Base-by-base conservation (phyloP, 805 yeast genomes). In the Yarrowia sp. region DNA sequence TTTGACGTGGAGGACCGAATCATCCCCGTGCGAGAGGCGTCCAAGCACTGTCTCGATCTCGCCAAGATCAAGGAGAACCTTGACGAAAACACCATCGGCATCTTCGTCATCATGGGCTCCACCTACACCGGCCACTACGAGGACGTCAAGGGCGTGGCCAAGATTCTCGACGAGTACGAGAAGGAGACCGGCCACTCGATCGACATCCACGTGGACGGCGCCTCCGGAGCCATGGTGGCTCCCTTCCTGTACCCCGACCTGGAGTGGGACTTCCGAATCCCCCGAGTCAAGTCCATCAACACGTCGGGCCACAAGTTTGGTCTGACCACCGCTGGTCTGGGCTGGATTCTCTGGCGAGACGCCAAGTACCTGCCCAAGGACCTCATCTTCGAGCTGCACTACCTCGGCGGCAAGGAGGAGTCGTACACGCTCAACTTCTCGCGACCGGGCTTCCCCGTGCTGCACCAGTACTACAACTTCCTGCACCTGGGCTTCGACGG, bases 301-400 rank as follows among this genome's bases (percentile, higher is more conserved):
- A 85, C 96, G 12, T 90, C 96, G 1, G 97, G 97, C 69, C 98
- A 92, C 80, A 92, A 92, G 79, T 92, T 90, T 78, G 98, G 98
- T 42, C 81, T 92, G 61, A 89, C 93, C 38, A 86, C 96, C 33
- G 96, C 94, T 12, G 98, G 98, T 50, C 83, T 91, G 65, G 98
- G 98, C 66, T 92, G 97, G 97, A 86, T 92, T 70, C 79, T 92
- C 67, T 93, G 96, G 92, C 86, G 87, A 76, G 86, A 87, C 75
- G 80, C 82, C 50, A 72, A 79, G 47, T 83, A 82, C 74, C 81
- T 92, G 70, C 95, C 97, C 30, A 82, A 86, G 68, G 86, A 85
- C 70, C 82, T 92, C 70, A 84, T 88, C 73, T 92, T 92, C 79
- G 87, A 89, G 71, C 82, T 92, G 74, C 87, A 87, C 75, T 92